Evolutionary conservation across 2,329 filamentous ascomycete species (phyloP).

Genomic region (Escovopsis sp.): DNA sequence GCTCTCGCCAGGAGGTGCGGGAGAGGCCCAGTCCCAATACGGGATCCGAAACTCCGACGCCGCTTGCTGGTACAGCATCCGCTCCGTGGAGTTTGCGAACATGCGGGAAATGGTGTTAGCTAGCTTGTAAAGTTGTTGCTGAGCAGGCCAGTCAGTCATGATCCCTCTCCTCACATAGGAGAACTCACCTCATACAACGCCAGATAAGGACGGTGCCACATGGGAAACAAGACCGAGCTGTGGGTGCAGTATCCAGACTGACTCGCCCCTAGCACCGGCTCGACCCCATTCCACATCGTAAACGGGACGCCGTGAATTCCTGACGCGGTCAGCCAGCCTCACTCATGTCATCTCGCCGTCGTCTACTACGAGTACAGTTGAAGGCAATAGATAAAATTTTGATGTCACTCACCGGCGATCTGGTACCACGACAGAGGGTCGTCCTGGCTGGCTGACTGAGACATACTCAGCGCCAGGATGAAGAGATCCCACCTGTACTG

Average conservation of each 20-base stretch:
- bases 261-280: conserved; percentile 33
- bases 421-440: conserved; percentile 60
- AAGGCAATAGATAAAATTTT: too few species aligned
- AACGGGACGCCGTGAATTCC: conserved; percentile 70
- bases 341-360: too few species aligned
- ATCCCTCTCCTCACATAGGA: too few species aligned
- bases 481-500: conserved; percentile 62
- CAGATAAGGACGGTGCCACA: conserved; percentile 76
- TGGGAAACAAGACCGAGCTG: conserved; percentile 57
- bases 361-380: too few species aligned
- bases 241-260: conserved; percentile 64
- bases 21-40: conserved; percentile 44
- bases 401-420: conserved; percentile 45
- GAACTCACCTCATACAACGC: conserved; percentile 38
- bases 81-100: conserved; percentile 31
- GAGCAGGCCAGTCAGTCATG: conserved; percentile 5
- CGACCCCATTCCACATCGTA: conserved; percentile 36
- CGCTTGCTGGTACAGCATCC: conserved; percentile 34
- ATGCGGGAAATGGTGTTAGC: conserved; percentile 30
- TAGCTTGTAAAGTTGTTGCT: conserved; percentile 24
- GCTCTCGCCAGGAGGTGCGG: conserved; percentile 32
- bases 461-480: conserved; percentile 56
- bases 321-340: conserved; percentile 15
- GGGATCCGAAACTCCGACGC: conserved; percentile 39
- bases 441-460: conserved; percentile 52